Evolutionary conservation across 768 basidiomycete genomes (phyloP), one percentile per base, ranked within the genome.

Genomic region (Tephrocybe sp.): DNA sequence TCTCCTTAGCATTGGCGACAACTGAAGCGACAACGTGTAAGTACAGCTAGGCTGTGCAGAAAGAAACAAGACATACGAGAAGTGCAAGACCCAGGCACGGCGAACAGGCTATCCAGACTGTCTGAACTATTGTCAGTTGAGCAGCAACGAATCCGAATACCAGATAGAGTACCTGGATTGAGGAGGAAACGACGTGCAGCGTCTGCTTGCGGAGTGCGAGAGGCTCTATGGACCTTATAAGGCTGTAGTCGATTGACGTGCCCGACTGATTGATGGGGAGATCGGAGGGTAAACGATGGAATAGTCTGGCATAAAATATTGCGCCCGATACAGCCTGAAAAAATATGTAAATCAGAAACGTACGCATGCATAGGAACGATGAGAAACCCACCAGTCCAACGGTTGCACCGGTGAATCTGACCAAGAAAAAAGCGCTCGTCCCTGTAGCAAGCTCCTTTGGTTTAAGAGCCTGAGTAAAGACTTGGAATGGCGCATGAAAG

Each of bases 371-470:
- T 3, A 7, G 26, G 39, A 31, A 16, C 16, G 43, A 32, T 19
- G 49, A 47, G 16, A 30, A 42, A 64, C 84, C 59, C 65, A 89
- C 90, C 70, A 93, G 67, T 54, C 90, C 90, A 34, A 86, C 73
- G 2, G 90, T 91, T 30, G 90, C 88, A 8, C 90, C 90, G 33
- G 89, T 92, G 68, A 92, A 92, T 39, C 90, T 79, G 39, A 91
- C 88, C 49, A 92, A 75, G 68, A 93, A 92, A 66, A 92, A 93
- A 10, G 89, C 89, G 61, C 89, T 86, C 9, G 91, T 93, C 26
- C 88, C 87, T 17, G 83, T 78, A 3, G 90, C 89, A 45, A 91
- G 65, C 57, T 91, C 84, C 41, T 77, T 71, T 6, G 82, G 78
- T 50, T 79, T 76, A 32, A 92, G 65, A 11, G 84, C 80, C 52